phyloP scores from a whole-genome alignment of 169 alveolate species.

The Cryptosporidium tyzzeri region DNA sequence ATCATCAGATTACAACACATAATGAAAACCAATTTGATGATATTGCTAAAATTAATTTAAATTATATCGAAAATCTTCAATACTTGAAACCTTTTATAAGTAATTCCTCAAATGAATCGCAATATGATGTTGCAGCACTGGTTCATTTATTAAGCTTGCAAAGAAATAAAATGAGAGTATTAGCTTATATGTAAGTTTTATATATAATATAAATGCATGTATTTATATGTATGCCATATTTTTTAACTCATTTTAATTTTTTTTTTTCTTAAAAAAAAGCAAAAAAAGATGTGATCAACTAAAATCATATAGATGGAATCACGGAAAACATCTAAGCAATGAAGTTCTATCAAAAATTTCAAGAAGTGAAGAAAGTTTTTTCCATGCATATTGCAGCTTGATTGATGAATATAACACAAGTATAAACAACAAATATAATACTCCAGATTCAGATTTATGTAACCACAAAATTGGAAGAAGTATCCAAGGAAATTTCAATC shows the following conservation, averaged over 20 bases:
- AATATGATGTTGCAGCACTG: conserved; percentile 75
- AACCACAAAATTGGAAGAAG: conserved; percentile 14
- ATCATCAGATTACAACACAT: conserved; percentile 18
- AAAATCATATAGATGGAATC: conserved; percentile 67
- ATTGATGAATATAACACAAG: conserved; percentile 57
- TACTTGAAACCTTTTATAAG: conserved; percentile 68
- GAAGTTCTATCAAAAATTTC: conserved; percentile 52
- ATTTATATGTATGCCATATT: not conserved
- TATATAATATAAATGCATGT: not conserved
- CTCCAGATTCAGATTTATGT: conserved; percentile 61
- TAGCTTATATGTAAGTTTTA: conserved; percentile 56
- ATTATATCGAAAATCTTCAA: conserved; percentile 63
- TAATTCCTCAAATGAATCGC: conserved; percentile 55
- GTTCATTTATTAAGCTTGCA: conserved; percentile 50
- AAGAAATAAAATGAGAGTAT: conserved; percentile 65
- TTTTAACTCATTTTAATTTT: not conserved
- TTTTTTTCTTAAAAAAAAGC: not conserved
- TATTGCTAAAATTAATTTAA: conserved; percentile 43
- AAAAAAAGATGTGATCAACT: conserved; percentile 68
- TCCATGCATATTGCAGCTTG: conserved; percentile 13
- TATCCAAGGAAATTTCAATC: not conserved
- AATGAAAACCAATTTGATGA: conserved; percentile 67
- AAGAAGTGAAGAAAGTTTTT: conserved; percentile 16
- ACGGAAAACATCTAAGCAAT: conserved; percentile 8
- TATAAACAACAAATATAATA: conserved; percentile 24